These are phyloP conservation scores for Zizania palustris DNA, from an alignment of 202 grass and related monocot genomes.

Conservation along the genomic window DNA sequence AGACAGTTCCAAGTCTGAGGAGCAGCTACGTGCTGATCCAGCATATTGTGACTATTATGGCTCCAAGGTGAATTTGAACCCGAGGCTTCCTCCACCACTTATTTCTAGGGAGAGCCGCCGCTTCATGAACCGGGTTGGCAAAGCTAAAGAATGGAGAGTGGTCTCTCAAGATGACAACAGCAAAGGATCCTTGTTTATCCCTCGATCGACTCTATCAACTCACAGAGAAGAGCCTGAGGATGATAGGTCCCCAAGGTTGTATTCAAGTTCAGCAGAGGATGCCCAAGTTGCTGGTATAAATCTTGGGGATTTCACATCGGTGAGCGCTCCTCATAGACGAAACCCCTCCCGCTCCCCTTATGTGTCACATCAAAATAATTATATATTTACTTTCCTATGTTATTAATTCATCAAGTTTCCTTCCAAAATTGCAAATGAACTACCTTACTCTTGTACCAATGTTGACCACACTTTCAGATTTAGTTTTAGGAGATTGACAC, in stretches of 20 bases:
- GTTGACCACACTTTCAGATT: constrained; percentile 15
- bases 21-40: constrained; percentile 76
- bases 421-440: constrained; percentile 22
- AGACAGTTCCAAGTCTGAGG: constrained; percentile 61
- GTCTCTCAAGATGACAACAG: constrained; percentile 66
- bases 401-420: constrained; percentile 26
- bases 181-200: constrained; percentile 62
- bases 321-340: constrained; percentile 31
- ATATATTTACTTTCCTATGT: neutral
- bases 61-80: constrained; percentile 89
- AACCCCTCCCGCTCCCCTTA: no score
- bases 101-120: constrained; percentile 79
- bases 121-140: constrained; percentile 71
- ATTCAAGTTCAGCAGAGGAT: constrained; percentile 58
- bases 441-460: neutral
- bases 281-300: constrained; percentile 44
- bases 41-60: constrained; percentile 90
- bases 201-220: constrained; percentile 73
- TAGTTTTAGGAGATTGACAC: neutral
- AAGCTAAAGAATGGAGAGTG: constrained; percentile 60
- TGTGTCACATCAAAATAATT: constrained; percentile 9
- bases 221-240: constrained; percentile 97
- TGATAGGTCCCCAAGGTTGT: constrained; percentile 72
- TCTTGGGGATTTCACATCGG: constrained; percentile 58
- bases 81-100: constrained; percentile 92